phyloP scores from a whole-genome alignment of 306 rosid genomes.

The Lithocarpus polystachyus region DNA sequence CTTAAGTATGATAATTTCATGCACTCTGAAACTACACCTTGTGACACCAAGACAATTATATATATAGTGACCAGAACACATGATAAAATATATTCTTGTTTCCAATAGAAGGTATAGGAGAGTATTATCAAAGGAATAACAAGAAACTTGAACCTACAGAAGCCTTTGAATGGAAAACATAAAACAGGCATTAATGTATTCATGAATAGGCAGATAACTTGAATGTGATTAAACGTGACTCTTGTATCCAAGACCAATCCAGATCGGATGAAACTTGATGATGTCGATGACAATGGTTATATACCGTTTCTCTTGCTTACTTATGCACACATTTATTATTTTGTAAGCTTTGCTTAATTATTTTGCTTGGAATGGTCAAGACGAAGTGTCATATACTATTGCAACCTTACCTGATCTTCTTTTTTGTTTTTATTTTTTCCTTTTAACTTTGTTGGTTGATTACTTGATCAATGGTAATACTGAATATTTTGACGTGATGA shows the following conservation, averaged over 20 bases:
- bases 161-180: neutral
- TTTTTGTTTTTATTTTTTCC: no score
- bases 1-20: neutral
- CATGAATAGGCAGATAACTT: no score
- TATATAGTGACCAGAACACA: neutral
- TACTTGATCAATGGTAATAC: neutral
- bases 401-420: neutral
- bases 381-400: neutral
- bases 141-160: neutral
- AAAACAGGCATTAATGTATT: neutral
- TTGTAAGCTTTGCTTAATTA: neutral
- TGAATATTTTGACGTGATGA: conserved; percentile 5
- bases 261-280: neutral
- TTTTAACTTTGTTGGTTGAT: neutral
- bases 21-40: neutral
- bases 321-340: neutral
- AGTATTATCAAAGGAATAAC: neutral
- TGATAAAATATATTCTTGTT: neutral
- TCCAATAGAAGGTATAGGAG: neutral
- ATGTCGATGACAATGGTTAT: neutral
- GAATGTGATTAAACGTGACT: neutral
- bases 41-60: neutral
- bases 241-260: neutral
- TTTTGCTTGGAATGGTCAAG: neutral
- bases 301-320: neutral